phyloP scores from a whole-genome alignment of 768 basidiomycete genomes.

The Boletus coccyginus region DNA sequence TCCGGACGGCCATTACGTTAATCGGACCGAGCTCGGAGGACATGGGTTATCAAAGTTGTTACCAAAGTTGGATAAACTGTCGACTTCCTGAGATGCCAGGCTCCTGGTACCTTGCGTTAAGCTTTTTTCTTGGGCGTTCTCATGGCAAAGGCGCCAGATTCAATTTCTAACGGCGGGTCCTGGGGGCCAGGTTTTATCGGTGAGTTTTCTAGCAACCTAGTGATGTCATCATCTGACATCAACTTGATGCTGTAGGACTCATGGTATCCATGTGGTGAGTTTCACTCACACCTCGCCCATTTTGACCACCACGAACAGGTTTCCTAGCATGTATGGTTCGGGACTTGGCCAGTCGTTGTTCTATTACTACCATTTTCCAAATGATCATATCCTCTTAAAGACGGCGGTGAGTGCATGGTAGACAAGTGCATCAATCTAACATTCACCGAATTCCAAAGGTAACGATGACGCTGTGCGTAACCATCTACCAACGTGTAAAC shows the following conservation, averaged over 20 bases:
- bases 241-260: neutral
- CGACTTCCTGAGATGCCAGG: neutral
- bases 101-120: neutral
- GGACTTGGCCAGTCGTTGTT: constrained; percentile 5
- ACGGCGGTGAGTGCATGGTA: neutral
- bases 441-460: neutral
- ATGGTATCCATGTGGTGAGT: neutral
- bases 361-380: constrained; percentile 3
- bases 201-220: neutral
- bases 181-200: constrained; percentile 7
- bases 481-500: neutral
- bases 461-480: neutral
- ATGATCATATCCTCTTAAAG: neutral
- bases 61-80: neutral
- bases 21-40: too few species aligned
- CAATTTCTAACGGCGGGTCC: neutral
- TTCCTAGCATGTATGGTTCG: constrained; percentile 3
- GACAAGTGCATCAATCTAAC: neutral
- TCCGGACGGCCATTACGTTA: too few species aligned
- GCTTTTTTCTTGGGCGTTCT: neutral
- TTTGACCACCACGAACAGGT: neutral
- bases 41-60: neutral
- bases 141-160: neutral
- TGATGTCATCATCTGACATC: neutral
- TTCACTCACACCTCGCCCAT: neutral